Evolutionary conservation across 345 rosid species (phyloP), one percentile per base, ranked within the genome.

Genomic region (Eucalyptus sideroxylon): DNA sequence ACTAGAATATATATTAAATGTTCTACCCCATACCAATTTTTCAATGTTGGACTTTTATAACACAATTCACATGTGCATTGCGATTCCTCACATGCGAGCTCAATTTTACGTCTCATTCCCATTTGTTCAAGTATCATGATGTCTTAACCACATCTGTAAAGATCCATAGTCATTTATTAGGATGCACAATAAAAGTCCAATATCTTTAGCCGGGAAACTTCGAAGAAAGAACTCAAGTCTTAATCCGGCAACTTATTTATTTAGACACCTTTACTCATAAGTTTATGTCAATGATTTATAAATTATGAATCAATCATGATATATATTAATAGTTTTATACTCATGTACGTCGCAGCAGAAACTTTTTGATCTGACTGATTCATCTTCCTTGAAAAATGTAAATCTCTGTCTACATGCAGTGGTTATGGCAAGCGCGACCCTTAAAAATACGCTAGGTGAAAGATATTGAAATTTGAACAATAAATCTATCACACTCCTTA

Each of bases 101-200:
- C 1, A 23, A 1, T 23, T 21, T 24, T 56, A 56, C 0, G 1
- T 56, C 62, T 56, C 27, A 3, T 56, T 24, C 62, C 26, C 27
- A 26, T 60, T 60, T 60, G 15, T 60, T 60, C 31, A 23, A 56
- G 27, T 56, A 23, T 56, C 30, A 2, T 56, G 13, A 2, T 56
- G 62, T 56, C 62, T 24, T 56, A 9, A 56, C 24, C 24, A 19
- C 56, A 53, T 53, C 1, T 19, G 10, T 53, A 53, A 53, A 53
- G 9, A 53, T 53, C 56, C 24, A 53, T 0, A 53, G 7, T 53
- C 9, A 53, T 53, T 53, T 19, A 17, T 19, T 53, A 53, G 9
- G 56, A 53, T 53, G 24, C 56, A 53, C 10, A 1, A 53, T 53
- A 53, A 53, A 53, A 53, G 56, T 53, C 56, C 2, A 0, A 53